phyloP scores from a whole-genome alignment of 306 rosid genomes.

The Hippophae tibetana region DNA sequence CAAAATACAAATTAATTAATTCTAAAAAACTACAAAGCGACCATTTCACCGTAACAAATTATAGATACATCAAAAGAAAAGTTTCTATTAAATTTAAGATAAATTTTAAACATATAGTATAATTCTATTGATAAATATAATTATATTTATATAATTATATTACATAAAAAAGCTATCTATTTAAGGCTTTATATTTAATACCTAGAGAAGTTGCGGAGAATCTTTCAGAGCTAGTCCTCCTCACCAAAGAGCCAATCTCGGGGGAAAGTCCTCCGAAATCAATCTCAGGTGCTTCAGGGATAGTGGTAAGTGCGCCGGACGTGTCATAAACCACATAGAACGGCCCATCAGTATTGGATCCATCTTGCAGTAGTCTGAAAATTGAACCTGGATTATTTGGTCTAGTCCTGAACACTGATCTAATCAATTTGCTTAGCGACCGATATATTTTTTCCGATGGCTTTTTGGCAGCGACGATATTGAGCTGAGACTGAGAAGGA shows the following conservation, averaged over 20 bases:
- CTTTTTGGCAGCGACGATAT: conserved; percentile 1
- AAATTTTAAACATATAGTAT: no score
- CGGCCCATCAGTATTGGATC: background rate
- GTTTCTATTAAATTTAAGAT: no score
- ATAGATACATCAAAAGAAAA: no score
- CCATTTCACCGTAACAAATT: no score
- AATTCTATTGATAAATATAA: no score
- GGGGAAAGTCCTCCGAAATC: conserved; percentile 44
- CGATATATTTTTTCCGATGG: conserved; percentile 53
- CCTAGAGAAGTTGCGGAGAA: conserved; percentile 34
- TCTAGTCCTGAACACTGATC: conserved; percentile 49
- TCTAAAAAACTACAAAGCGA: no score
- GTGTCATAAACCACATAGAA: conserved; percentile 52
- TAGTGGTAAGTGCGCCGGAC: conserved; percentile 58
- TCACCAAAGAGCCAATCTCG: conserved; percentile 42
- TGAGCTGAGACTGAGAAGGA: background rate
- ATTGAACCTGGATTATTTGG: conserved; percentile 10
- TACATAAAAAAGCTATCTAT: no score
- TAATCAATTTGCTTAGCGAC: conserved; percentile 52
- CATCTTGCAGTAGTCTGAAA: conserved; percentile 29
- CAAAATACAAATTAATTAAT: no score
- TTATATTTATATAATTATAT: no score
- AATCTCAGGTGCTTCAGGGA: conserved; percentile 57
- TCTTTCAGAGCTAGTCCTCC: conserved; percentile 49
- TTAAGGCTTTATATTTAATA: conserved; percentile 24